These are phyloP conservation scores for Striga asiatica DNA, from an alignment of 257 asterid species.

Conservation along the genomic window DNA sequence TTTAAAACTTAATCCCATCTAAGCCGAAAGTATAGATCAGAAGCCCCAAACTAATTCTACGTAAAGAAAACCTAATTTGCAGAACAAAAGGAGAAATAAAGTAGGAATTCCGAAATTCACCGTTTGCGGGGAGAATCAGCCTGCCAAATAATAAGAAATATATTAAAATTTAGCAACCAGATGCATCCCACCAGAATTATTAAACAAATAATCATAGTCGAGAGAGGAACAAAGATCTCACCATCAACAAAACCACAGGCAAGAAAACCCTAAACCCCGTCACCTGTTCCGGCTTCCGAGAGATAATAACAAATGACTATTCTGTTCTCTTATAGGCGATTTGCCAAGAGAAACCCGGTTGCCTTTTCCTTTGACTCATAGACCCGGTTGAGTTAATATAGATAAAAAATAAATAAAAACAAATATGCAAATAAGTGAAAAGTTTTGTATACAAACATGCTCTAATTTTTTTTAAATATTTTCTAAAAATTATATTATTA, in stretches of 20 bases:
- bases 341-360: background rate
- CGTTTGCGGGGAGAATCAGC: constrained; percentile 79
- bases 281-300: constrained; percentile 16
- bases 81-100: background rate
- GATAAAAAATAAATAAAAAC: too few relatives aligned
- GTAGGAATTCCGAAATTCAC: constrained; percentile 16
- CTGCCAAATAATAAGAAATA: constrained; percentile 30
- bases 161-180: background rate
- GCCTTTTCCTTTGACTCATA: too few relatives aligned
- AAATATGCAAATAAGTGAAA: too few relatives aligned
- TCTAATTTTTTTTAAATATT: too few relatives aligned
- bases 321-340: background rate
- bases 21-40: constrained; percentile 2
- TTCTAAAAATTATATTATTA: too few relatives aligned
- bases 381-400: too few relatives aligned
- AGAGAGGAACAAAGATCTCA: constrained; percentile 15
- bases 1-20: background rate
- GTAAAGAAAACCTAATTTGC: background rate
- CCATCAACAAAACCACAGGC: constrained; percentile 24
- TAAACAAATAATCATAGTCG: background rate
- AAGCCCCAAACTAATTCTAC: constrained; percentile 7
- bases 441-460: too few relatives aligned
- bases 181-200: background rate
- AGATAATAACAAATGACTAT: background rate
- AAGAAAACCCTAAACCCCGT: constrained; percentile 34